Conservation (phyloP, 352 stramenopile species). For the Globisporangium cederbergense region DNA sequence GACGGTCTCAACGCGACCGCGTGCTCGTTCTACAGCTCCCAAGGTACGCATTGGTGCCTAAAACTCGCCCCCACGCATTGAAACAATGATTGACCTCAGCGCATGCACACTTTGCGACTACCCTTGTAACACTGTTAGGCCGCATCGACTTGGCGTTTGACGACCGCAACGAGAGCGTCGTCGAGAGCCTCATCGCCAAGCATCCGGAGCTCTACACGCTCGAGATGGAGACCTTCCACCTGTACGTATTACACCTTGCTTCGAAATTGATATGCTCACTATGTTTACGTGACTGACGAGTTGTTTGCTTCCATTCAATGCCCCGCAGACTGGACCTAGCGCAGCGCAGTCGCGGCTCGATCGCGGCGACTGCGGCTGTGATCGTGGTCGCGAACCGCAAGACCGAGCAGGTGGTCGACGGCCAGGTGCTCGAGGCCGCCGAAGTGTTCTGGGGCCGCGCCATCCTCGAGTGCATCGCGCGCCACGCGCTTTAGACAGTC, state of each 20-base stretch:
- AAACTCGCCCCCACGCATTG: too few species aligned
- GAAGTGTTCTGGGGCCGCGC: constrained; percentile 34
- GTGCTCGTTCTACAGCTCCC: constrained; percentile 72
- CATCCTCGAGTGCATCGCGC: constrained; percentile 25
- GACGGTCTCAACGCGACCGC: constrained; percentile 54
- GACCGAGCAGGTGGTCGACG: constrained; percentile 36
- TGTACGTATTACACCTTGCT: constrained; percentile 24
- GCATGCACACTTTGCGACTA: neutral
- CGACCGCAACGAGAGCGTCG: constrained; percentile 55
- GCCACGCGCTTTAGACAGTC: neutral
- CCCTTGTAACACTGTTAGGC: constrained; percentile 16
- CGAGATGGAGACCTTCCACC: constrained; percentile 77
- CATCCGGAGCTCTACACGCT: constrained; percentile 38
- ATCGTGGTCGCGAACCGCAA: constrained; percentile 43
- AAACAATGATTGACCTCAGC: neutral
- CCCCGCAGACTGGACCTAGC: constrained; percentile 35
- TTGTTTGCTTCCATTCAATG: neutral
- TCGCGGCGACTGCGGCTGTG: constrained; percentile 32
- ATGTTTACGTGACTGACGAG: neutral
- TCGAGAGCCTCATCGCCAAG: constrained; percentile 27
- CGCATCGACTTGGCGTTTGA: constrained; percentile 47
- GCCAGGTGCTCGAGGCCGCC: constrained; percentile 25
- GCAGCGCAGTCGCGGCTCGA: constrained; percentile 37
- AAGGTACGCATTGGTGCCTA: constrained; percentile 28
- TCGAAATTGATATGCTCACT: neutral